Evolutionary conservation across 805 yeast species (phyloP).

Genomic region (Schwanniomyces occidentalis): DNA sequence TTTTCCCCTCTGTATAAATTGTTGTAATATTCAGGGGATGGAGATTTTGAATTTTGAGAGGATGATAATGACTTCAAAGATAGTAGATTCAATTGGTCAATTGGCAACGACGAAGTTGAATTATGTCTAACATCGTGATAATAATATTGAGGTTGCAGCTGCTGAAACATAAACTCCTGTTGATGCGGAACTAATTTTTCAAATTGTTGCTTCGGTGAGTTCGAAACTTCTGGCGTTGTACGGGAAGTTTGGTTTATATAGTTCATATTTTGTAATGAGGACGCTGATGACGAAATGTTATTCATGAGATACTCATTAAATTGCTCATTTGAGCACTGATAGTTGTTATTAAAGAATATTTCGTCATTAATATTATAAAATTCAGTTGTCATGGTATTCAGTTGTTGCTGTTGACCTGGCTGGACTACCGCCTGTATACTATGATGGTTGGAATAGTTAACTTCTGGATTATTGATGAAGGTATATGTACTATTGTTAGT

Average conservation of each 20-base stretch:
- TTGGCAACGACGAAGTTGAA: constrained; percentile 12
- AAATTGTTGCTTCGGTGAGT: constrained; percentile 2
- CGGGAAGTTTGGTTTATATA: constrained; percentile 5
- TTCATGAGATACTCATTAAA: constrained; percentile 2
- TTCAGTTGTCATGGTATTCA: not conserved
- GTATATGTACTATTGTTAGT: constrained; percentile 1
- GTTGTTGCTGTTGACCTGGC: not conserved
- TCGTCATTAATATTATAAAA: constrained; percentile 1
- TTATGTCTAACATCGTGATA: not conserved
- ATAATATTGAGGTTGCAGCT: not conserved
- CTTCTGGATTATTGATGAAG: not conserved
- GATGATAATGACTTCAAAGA: constrained; percentile 15
- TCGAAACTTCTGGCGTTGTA: constrained; percentile 8
- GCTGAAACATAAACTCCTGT: not conserved
- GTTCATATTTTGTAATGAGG: constrained; percentile 5
- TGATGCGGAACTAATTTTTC: constrained; percentile 1
- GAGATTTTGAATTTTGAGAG: constrained; percentile 13
- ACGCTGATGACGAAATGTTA: constrained; percentile 7
- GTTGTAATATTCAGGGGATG: constrained; percentile 14
- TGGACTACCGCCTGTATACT: too few species aligned
- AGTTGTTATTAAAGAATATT: constrained; percentile 1
- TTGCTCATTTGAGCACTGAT: constrained; percentile 1
- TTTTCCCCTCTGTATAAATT: constrained; percentile 5
- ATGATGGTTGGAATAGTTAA: too few species aligned
- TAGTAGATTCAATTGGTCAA: constrained; percentile 28